phyloP scores from a whole-genome alignment of 345 rosid genomes.

The Cardamine resedifolia region DNA sequence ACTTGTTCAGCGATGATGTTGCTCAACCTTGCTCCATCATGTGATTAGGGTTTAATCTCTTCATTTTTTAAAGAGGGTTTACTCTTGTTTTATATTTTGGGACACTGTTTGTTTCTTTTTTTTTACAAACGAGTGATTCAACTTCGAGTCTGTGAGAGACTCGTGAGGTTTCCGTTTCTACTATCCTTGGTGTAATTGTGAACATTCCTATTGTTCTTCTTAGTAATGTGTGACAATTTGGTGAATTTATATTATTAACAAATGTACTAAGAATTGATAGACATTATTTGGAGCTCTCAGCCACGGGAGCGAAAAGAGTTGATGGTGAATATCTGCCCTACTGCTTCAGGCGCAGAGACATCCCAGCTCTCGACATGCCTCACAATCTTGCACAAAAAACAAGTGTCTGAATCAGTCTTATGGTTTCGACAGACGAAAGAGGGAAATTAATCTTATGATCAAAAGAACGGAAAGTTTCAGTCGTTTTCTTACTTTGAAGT shows the following conservation, averaged over 20 bases:
- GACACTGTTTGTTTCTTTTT: background rate
- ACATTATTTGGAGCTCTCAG: background rate
- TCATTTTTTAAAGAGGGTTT: background rate
- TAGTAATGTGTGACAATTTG: background rate
- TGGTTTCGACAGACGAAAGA: background rate
- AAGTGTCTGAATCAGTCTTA: background rate
- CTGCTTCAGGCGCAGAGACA: conserved; percentile 71
- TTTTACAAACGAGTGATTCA: background rate
- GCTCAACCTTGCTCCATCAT: conserved; percentile 33
- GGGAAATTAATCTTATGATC: background rate
- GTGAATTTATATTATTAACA: background rate
- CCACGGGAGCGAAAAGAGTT: conserved; percentile 10
- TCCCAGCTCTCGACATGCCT: conserved; percentile 85
- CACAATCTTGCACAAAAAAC: conserved; percentile 46
- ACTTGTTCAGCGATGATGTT: background rate
- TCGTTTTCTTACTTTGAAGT: conserved; percentile 51
- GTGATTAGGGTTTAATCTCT: conserved; percentile 4
- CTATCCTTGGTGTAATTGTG: background rate
- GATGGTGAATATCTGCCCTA: conserved; percentile 69
- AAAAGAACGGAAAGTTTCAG: background rate
- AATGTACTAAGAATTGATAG: background rate
- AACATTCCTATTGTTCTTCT: background rate
- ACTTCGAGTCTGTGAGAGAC: background rate
- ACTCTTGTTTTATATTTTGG: background rate
- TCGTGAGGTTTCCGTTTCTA: background rate